phyloP scores from a whole-genome alignment of 176 grass and related monocot species.

The Panicum miliaceum region DNA sequence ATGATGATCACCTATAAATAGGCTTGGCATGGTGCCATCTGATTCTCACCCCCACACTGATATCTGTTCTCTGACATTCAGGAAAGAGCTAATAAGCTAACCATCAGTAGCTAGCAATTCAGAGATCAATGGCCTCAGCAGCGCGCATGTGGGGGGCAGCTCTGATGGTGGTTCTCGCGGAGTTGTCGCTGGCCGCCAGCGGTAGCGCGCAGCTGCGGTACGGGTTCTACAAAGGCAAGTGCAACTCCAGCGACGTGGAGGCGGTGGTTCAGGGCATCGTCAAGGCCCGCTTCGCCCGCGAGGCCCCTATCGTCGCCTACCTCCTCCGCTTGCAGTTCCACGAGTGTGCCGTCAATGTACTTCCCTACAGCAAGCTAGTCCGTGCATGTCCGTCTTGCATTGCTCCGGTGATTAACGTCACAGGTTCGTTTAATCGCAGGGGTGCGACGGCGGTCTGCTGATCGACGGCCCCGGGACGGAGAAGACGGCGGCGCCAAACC shows the following conservation, averaged over 20 bases:
- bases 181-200: constrained; percentile 5
- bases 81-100: no score
- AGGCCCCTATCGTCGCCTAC: constrained; percentile 31
- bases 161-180: not conserved
- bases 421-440: constrained; percentile 7
- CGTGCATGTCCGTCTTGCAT: no score
- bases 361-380: no score
- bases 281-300: not conserved
- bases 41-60: not conserved
- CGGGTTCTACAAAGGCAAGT: constrained; percentile 53
- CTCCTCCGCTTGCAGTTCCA: constrained; percentile 67
- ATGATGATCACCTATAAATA: constrained; percentile 17
- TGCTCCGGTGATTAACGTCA: no score
- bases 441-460: constrained; percentile 55
- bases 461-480: constrained; percentile 47
- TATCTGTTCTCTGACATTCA: not conserved
- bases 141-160: not conserved
- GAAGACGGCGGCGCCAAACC: constrained; percentile 54
- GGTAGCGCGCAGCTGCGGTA: constrained; percentile 14
- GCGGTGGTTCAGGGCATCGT: constrained; percentile 35
- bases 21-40: not conserved
- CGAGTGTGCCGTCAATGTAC: constrained; percentile 50
- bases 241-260: constrained; percentile 40
- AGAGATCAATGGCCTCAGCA: not conserved
- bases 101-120: not conserved